Base-by-base conservation (phyloP, 352 stramenopile species). In the Phytophthora citricola region DNA sequence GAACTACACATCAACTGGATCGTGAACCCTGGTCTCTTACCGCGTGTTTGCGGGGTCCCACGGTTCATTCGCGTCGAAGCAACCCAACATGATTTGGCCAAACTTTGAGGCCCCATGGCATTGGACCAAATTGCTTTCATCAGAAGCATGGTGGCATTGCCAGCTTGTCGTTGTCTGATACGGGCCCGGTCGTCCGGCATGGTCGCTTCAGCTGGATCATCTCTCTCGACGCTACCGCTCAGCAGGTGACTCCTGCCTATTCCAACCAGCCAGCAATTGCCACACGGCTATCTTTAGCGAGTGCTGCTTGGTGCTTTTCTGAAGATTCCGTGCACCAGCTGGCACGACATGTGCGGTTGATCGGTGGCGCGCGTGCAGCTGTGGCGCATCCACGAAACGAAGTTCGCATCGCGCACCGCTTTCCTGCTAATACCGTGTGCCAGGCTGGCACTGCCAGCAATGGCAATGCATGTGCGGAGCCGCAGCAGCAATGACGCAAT, bases 271-370 rank as follows among this genome's bases (percentile, higher is more conserved):
- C 39, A 15, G 3, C 39, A 32, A 14, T 34, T 46, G 29, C 14
- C 38, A 22, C 38, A 22, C 17, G 22, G 40, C n/a, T 44, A 55
- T 53, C 29, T 6, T 53, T 53, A 40, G 29, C 54, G 29, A 20
- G 11, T 27, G 55, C 44, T 64, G 57, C 31, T 60, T 66, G 48
- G 38, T 51, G n/a, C 31, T n/a, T 53, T 66, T 66, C 59, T 67
- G 59, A 67, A 61, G 49, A 54, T 66, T 26, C 41, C 15, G 10
- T 29, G 14, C 44, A 24, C 29, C 56, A 38, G 34, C 45, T 58
- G 57, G 36, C 31, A 41, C 41, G 17, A 45, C 40, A 60, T n/a
- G 29, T 55, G 39, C 47, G 58, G 14, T 48, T 47, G 17, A 43
- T 26, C 47, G 22, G n/a, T 14, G 39, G 26, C 49, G 49, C 31